Conservation (phyloP, 2,329 filamentous ascomycete genomes). For the Stemphylium lycopersici region DNA sequence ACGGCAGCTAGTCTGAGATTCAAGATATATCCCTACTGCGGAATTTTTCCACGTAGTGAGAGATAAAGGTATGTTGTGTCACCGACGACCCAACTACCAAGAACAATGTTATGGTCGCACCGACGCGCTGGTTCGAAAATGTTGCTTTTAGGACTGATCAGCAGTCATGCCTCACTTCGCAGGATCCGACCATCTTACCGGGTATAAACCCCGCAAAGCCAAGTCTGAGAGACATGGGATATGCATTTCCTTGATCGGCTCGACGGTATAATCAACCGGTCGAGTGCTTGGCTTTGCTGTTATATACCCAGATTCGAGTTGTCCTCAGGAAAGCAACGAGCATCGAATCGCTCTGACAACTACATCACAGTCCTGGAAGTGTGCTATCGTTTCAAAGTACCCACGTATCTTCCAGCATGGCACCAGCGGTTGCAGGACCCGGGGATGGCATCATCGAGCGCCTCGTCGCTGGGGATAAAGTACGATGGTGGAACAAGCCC, state of each 20-base stretch:
- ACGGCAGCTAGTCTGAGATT: neutral
- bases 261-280: neutral
- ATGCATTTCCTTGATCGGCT: neutral
- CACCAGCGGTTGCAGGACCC: conserved; percentile 23
- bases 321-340: no score
- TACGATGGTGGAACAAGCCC: conserved; percentile 64
- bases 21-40: neutral
- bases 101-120: neutral
- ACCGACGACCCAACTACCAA: neutral
- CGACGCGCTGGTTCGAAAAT: neutral
- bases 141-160: neutral
- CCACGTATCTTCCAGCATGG: conserved; percentile 19
- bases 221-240: conserved; percentile 20
- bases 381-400: no score
- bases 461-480: conserved; percentile 46
- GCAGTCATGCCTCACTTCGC: conserved; percentile 1
- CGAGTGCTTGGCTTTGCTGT: neutral
- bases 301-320: neutral
- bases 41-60: neutral
- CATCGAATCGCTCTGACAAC: no score
- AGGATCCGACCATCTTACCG: conserved; percentile 6
- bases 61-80: no score
- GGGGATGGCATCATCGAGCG: conserved; percentile 41
- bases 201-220: conserved; percentile 28
- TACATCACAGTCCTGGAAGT: no score